phyloP scores from a whole-genome alignment of 768 basidiomycete species.

The Dentipellis fragilis region DNA sequence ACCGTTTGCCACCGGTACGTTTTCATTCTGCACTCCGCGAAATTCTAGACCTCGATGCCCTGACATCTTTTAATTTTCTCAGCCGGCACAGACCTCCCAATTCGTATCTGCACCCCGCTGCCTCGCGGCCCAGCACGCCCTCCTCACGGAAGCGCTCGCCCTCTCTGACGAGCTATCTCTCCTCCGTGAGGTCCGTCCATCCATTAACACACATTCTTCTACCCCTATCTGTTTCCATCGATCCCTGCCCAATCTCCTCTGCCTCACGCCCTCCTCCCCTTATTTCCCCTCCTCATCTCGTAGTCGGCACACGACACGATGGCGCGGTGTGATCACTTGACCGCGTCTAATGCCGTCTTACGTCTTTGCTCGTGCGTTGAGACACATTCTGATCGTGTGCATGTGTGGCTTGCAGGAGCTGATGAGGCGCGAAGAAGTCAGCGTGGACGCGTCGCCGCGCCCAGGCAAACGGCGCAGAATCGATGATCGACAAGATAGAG shows the following conservation, averaged over 20 bases:
- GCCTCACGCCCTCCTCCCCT: not conserved
- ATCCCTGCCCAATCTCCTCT: not conserved
- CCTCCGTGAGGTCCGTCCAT: constrained; percentile 49
- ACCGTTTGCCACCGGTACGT: constrained; percentile 56
- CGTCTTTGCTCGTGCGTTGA: constrained; percentile 1
- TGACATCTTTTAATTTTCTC: constrained; percentile 14
- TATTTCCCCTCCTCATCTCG: constrained; percentile 10
- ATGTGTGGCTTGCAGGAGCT: constrained; percentile 11
- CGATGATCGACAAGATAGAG: constrained; percentile 12
- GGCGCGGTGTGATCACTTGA: not conserved
- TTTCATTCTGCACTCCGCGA: not conserved
- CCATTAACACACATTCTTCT: not conserved
- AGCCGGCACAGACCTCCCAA: constrained; percentile 24
- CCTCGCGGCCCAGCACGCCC: constrained; percentile 33
- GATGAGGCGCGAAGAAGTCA: constrained; percentile 1
- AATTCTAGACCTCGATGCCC: constrained; percentile 8
- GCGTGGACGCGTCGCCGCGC: constrained; percentile 4
- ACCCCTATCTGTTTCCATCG: not conserved
- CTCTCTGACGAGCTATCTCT: constrained; percentile 61
- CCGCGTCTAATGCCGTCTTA: not conserved
- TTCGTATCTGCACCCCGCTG: constrained; percentile 26
- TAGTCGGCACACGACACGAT: not conserved
- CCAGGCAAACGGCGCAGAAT: constrained; percentile 13
- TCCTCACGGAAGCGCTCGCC: constrained; percentile 50
- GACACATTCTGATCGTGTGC: not conserved